These are phyloP conservation scores for Zoysia matrella DNA, from an alignment of 202 grass and related monocot species.

Conservation along the genomic window DNA sequence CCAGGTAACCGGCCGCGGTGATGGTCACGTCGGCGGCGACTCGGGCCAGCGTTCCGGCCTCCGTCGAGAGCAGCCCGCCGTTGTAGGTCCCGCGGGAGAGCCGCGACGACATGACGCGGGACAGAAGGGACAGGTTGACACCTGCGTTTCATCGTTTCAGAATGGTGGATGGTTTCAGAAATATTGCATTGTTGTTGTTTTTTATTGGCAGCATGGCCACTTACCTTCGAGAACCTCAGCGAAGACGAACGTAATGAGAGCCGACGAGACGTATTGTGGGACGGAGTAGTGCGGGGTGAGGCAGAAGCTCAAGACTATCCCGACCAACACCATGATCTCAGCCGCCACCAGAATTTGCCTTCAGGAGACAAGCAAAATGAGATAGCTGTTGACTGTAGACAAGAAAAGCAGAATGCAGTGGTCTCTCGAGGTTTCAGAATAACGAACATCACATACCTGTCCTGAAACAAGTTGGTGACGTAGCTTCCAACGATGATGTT, in stretches of 20 bases:
- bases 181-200: not conserved
- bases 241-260: constrained; percentile 83
- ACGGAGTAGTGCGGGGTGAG: constrained; percentile 66
- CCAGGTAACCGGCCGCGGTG: too few relatives aligned
- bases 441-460: not conserved
- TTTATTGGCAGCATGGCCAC: not conserved
- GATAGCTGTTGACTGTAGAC: not conserved
- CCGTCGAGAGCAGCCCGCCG: too few relatives aligned
- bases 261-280: constrained; percentile 78
- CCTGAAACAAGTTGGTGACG: too few relatives aligned
- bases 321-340: constrained; percentile 81
- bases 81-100: too few relatives aligned
- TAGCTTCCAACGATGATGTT: constrained; percentile 25
- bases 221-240: constrained; percentile 97
- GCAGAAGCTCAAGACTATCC: constrained; percentile 72
- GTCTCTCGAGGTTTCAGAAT: not conserved
- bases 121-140: too few relatives aligned
- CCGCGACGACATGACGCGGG: too few relatives aligned
- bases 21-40: too few relatives aligned
- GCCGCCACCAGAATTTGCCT: constrained; percentile 91
- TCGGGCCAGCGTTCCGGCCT: too few relatives aligned
- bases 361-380: constrained; percentile 12
- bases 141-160: too few relatives aligned
- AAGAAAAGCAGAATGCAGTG: constrained; percentile 2
- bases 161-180: not conserved